These are phyloP conservation scores for Pseudomassariella vexata DNA, from an alignment of 2,329 filamentous ascomycete species.

Conservation along the genomic window DNA sequence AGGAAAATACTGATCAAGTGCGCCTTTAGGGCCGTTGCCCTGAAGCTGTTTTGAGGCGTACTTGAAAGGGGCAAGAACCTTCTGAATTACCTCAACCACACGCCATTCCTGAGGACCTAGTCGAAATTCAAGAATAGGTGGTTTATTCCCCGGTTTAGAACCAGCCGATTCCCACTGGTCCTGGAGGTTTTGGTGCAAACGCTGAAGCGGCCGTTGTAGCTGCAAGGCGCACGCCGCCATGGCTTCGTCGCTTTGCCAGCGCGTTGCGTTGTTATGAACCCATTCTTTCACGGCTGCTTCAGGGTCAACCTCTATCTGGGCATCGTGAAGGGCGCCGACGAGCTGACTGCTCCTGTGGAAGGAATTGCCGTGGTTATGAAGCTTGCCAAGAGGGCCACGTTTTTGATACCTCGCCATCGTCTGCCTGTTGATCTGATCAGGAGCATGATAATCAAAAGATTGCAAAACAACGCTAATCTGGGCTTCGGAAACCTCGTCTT, in stretches of 20 bases:
- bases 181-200: background rate
- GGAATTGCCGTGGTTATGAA: background rate
- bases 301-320: slow-evolving; percentile 1
- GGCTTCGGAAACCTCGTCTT: no score
- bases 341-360: slow-evolving; percentile 3
- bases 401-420: no score
- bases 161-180: slow-evolving; percentile 2
- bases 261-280: slow-evolving; percentile 2
- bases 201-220: background rate
- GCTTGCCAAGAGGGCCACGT: no score
- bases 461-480: no score
- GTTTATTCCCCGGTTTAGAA: slow-evolving; percentile 1
- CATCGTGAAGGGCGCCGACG: slow-evolving; percentile 1
- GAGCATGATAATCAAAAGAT: no score
- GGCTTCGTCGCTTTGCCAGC: slow-evolving; percentile 3
- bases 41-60: slow-evolving; percentile 1
- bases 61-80: slow-evolving; percentile 1
- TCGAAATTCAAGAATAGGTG: slow-evolving; percentile 2
- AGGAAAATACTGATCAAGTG: slow-evolving; percentile 2
- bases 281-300: slow-evolving; percentile 1
- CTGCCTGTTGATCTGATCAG: no score
- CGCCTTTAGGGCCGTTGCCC: background rate
- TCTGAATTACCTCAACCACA: slow-evolving; percentile 4
- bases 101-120: slow-evolving; percentile 1
- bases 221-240: slow-evolving; percentile 2